Evolutionary conservation across 2,329 filamentous ascomycete genomes (phyloP), one percentile per base, ranked within the genome.

Genomic region (Aspergillus caelatus): DNA sequence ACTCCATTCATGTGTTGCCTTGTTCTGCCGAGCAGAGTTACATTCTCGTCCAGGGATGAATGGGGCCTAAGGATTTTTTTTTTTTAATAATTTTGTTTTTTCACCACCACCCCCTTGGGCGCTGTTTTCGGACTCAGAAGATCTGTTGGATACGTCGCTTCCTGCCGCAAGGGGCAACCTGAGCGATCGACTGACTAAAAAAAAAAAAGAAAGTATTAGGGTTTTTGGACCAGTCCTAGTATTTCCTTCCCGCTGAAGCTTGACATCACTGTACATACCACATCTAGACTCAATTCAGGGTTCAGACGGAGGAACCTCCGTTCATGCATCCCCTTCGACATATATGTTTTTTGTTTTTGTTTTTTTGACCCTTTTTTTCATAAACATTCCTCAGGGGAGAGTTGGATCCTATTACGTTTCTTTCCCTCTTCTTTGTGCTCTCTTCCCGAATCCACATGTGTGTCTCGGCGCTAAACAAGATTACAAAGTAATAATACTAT

Each of bases 111-210:
- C 32, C 21, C 52, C 32, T 36, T 39, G 19, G 14, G 19, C 21
- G 28, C 52, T 53, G 50, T 21, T 32, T 53, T 53, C 50, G 50
- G 50, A 54, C 19, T 14, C 26, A 19, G 52, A n/a, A 54, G 52
- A 26, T 39, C 52, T n/a, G 34, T 39, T 54, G 32, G 52, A 54
- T 54, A 54, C 52, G 32, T 54, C 32, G 48, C 48, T 52, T 52
- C 28, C 48, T 52, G 48, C 48, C 48, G 48, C 48, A 52, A 52
- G 48, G 48, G 48, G 48, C 12, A 46, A 50, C 46, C 21, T 50
- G 46, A 50, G 46, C 46, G 46, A 50, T 50, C 46, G 21, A 28
- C 45, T 48, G 45, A 28, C 23, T 28, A 23, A 28, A 26, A 26
- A 26, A 7, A 26, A 26, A 28, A 26, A 50, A 28, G 23, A 50